phyloP scores from a whole-genome alignment of 305 asterid genomes.

The Fraxinus paxiana region DNA sequence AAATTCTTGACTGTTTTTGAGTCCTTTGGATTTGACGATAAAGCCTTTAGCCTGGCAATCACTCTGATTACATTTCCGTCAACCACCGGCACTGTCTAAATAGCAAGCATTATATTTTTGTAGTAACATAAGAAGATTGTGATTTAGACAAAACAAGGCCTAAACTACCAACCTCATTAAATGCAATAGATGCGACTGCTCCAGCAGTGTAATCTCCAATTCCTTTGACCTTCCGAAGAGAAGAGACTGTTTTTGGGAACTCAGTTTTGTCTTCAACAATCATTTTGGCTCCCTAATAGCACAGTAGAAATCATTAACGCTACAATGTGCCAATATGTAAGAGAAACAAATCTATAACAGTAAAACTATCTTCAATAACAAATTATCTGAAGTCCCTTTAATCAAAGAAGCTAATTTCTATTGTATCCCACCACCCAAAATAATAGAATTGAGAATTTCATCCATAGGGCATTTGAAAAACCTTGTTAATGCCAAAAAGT shows the following conservation, averaged over 20 bases:
- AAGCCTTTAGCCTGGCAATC: conserved; percentile 75
- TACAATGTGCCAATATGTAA: background rate
- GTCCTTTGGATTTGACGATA: conserved; percentile 82
- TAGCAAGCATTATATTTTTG: conserved; percentile 9
- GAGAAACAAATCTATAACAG: background rate
- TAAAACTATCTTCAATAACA: background rate
- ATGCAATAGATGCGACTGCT: conserved; percentile 95
- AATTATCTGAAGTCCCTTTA: background rate
- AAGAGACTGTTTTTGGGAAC: conserved; percentile 70
- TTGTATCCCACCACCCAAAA: background rate
- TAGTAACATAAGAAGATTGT: conserved; percentile 2
- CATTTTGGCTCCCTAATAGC: conserved; percentile 80
- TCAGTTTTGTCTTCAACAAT: conserved; percentile 70
- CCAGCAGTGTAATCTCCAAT: conserved; percentile 97
- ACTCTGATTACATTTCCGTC: conserved; percentile 96
- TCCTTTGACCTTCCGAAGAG: conserved; percentile 72
- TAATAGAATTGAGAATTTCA: conserved; percentile 5
- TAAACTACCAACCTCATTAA: conserved; percentile 58
- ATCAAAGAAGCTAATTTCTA: background rate
- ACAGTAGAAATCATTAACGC: conserved; percentile 20
- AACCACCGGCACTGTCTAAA: conserved; percentile 90
- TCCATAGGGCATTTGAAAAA: background rate
- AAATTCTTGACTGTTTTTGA: conserved; percentile 54
- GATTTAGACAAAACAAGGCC: background rate
- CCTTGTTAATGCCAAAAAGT: background rate